A percentile compares a stretch with the other conserved stretches of the same genome.
These are phyloP conservation scores for Chrysoporthe austroafricana DNA, from an alignment of 2,329 filamentous ascomycete genomes.

Conservation along the genomic window DNA sequence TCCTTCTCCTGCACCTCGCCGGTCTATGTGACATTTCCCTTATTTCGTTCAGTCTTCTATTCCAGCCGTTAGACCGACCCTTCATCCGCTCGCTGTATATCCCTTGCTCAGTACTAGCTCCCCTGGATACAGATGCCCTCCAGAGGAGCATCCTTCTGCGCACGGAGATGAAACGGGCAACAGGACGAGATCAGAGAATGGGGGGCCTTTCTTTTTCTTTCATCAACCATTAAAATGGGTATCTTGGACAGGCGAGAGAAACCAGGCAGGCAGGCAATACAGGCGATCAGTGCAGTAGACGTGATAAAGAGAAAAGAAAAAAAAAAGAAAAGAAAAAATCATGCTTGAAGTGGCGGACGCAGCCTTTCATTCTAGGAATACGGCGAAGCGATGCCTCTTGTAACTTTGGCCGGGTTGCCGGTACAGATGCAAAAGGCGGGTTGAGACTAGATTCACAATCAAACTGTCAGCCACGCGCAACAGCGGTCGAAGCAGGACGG, in stretches of 20 bases:
- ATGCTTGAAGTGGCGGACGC: background rate
- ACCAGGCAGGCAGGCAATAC: conserved; percentile 18
- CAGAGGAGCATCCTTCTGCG: background rate
- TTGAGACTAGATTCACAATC: conserved; percentile 21
- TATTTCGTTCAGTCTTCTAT: background rate
- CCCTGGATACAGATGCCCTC: background rate
- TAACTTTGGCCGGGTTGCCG: conserved; percentile 32
- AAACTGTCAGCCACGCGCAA: background rate
- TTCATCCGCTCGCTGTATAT: background rate
- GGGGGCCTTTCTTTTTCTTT: conserved; percentile 9
- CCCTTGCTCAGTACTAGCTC: background rate
- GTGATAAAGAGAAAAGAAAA: conserved; percentile 4
- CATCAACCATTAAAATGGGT: conserved; percentile 32
- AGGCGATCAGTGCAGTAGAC: conserved; percentile 14
- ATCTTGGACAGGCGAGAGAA: conserved; percentile 32
- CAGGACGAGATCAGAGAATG: background rate
- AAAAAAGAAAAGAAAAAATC: conserved; percentile 10
- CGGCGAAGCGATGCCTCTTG: conserved; percentile 26
- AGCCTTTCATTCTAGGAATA: background rate
- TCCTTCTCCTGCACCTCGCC: background rate
- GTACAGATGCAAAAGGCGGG: conserved; percentile 32
- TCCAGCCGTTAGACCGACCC: background rate
- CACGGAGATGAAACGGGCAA: background rate
- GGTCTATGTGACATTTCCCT: background rate
- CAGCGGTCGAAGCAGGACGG: background rate